Evolutionary conservation across 176 grass and related monocot species (phyloP).

Genomic region (Phragmites australis): DNA sequence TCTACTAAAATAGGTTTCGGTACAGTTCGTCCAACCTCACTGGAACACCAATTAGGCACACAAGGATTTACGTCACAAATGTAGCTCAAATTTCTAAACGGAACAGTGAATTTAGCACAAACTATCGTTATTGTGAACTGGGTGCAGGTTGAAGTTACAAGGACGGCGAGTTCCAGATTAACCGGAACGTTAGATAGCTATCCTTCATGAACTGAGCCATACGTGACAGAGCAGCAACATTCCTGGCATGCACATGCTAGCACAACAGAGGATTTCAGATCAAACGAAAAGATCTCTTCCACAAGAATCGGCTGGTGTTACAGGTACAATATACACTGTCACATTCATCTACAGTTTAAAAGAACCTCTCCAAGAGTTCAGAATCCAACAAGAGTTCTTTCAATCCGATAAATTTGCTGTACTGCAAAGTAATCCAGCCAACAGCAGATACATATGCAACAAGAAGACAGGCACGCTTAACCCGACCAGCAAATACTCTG

Average conservation of each 20-base stretch:
- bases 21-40: neutral
- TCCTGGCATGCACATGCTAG: neutral
- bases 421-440: slow-evolving; percentile 83
- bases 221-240: neutral
- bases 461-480: slow-evolving; percentile 65
- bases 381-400: slow-evolving; percentile 64
- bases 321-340: slow-evolving; percentile 40
- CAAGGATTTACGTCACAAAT: neutral
- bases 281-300: slow-evolving; percentile 7
- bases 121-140: neutral
- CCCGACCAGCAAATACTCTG: slow-evolving; percentile 33
- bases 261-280: neutral
- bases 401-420: slow-evolving; percentile 72
- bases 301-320: neutral
- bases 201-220: neutral
- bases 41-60: no score
- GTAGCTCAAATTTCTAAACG: neutral
- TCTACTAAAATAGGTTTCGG: neutral
- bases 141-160: neutral
- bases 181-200: neutral
- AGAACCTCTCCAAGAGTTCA: slow-evolving; percentile 63
- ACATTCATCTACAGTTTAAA: slow-evolving; percentile 42
- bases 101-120: neutral
- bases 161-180: neutral
- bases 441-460: slow-evolving; percentile 76